Percentiles rank a stretch among this genome's conserved stretches.
Conservation (phyloP, 2,329 filamentous ascomycete genomes). For the Malbranchea cinnamomea region DNA sequence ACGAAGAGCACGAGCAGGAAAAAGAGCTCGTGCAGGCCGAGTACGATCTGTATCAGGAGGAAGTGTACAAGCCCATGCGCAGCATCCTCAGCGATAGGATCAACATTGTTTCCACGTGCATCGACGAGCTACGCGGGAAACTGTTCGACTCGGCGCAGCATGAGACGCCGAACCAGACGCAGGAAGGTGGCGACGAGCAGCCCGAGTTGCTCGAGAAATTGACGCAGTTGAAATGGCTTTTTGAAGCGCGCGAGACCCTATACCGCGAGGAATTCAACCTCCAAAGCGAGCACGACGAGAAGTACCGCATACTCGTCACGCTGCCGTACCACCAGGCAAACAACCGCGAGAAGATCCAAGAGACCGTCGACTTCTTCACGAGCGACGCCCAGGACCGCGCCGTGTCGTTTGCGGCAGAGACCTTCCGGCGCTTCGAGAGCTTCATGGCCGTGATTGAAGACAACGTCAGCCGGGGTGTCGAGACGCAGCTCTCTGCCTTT, state of each 20-base stretch:
- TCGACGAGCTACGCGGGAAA: slow-evolving; percentile 56
- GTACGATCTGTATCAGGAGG: slow-evolving; percentile 71
- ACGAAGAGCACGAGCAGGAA: slow-evolving; percentile 52
- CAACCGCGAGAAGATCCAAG: slow-evolving; percentile 63
- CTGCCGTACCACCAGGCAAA: slow-evolving; percentile 61
- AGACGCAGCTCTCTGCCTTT: slow-evolving; percentile 82
- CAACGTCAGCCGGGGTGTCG: slow-evolving; percentile 75
- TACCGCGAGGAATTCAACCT: slow-evolving; percentile 77
- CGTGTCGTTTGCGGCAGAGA: slow-evolving; percentile 54
- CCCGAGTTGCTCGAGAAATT: slow-evolving; percentile 89
- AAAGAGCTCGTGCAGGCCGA: slow-evolving; percentile 63
- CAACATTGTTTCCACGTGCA: slow-evolving; percentile 56
- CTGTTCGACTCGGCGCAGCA: slow-evolving; percentile 58
- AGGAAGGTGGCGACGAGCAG: slow-evolving; percentile 89
- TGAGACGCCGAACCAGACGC: slow-evolving; percentile 62
- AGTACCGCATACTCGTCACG: slow-evolving; percentile 72
- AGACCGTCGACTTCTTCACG: slow-evolving; percentile 68
- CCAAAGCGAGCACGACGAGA: slow-evolving; percentile 68
- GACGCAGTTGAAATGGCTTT: slow-evolving; percentile 91
- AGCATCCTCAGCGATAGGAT: slow-evolving; percentile 65
- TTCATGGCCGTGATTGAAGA: slow-evolving; percentile 68
- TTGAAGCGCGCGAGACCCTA: slow-evolving; percentile 78
- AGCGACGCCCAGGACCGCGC: slow-evolving; percentile 62
- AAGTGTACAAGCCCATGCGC: slow-evolving; percentile 72
- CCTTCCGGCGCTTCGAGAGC: slow-evolving; percentile 56